Base-by-base conservation (phyloP, 2,329 filamentous ascomycete genomes). In the Claviceps maximensis region DNA sequence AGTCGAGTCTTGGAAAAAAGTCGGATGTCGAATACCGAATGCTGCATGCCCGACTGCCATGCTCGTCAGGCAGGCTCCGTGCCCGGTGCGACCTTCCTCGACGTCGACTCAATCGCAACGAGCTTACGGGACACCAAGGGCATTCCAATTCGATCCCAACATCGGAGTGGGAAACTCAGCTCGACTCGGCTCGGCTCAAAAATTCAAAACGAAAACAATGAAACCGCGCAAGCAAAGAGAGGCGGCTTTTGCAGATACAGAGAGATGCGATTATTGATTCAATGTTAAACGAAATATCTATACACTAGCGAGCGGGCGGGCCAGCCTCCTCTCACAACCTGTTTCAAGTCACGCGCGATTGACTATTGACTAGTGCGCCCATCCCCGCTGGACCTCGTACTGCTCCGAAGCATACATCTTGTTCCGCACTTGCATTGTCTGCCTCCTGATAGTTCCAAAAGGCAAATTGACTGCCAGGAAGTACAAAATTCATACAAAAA, bases 241-340 rank as follows among this genome's bases (percentile, higher is more conserved):
- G 15, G 31, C 31, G 13, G 33, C 4, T 21, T 47, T 17, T 27
- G 29, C 2, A 47, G 12, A 38, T 3, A 27, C 21, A 38, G 21
- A 59, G 59, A 60, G 59, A 59, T 51, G 47, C 41, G 45, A 65
- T 66, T 64, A 65, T 66, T 61, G 58, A 60, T 49, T 47, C 15
- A 65, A 60, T 59, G 38, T 58, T 61, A 53, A 48, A 56, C 58
- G 59, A 61, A 60, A 60, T 63, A 64, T 66, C 63, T 68, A 66
- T 66, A 67, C 65, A 68, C 61, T 60, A 61, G 63, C 59, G 57
- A 61, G 33, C 33, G 33, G 9, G 59, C 58, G 58, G 61, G 55
- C 61, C 59, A 63, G 59, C 61, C 59, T 63, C 59, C 57, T 58
- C 58, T 61, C 56, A 58, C 56, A 38, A 50, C 12, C 49, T 25